A percentile compares a stretch with the other conserved stretches of the same genome.
Conservation (phyloP, 805 yeast genomes). For the Brettanomyces anomalus region DNA sequence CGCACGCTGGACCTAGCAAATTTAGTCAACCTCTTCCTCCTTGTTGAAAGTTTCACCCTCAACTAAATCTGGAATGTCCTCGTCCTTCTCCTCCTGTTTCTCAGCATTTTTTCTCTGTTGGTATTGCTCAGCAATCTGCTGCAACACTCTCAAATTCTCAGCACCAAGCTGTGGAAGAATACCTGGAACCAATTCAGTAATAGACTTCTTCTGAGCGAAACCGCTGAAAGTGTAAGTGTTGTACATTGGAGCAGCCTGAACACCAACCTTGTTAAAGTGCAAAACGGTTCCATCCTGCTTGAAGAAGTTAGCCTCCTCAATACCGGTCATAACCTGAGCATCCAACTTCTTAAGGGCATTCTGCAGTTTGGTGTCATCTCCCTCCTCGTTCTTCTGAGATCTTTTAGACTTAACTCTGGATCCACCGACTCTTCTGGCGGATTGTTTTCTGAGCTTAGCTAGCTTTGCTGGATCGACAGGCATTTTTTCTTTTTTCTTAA, state of each 20-base stretch:
- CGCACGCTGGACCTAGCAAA: background rate
- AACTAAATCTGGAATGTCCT: constrained; percentile 70
- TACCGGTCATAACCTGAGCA: constrained; percentile 80
- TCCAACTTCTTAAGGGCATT: constrained; percentile 81
- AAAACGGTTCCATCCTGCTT: constrained; percentile 92
- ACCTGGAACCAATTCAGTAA: constrained; percentile 88
- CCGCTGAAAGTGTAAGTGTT: constrained; percentile 95
- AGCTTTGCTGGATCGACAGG: constrained; percentile 90
- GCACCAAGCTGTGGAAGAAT: constrained; percentile 95
- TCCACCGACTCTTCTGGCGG: constrained; percentile 73
- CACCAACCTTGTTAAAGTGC: constrained; percentile 94
- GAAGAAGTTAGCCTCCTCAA: constrained; percentile 97
- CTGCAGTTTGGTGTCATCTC: constrained; percentile 87
- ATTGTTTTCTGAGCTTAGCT: constrained; percentile 83
- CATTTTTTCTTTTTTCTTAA: constrained; percentile 32
- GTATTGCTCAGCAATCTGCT: constrained; percentile 82
- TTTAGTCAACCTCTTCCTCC: constrained; percentile 30
- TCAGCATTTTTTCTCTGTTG: constrained; percentile 38
- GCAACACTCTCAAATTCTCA: constrained; percentile 84
- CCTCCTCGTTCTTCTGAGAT: constrained; percentile 54
- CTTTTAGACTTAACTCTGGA: constrained; percentile 92
- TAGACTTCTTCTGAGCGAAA: constrained; percentile 84
- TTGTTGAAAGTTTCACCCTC: constrained; percentile 85
- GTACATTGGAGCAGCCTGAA: constrained; percentile 83
- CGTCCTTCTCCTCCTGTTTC: constrained; percentile 37